Conservation (phyloP, 805 yeast genomes). For the Sporopachydermia quercuum region DNA sequence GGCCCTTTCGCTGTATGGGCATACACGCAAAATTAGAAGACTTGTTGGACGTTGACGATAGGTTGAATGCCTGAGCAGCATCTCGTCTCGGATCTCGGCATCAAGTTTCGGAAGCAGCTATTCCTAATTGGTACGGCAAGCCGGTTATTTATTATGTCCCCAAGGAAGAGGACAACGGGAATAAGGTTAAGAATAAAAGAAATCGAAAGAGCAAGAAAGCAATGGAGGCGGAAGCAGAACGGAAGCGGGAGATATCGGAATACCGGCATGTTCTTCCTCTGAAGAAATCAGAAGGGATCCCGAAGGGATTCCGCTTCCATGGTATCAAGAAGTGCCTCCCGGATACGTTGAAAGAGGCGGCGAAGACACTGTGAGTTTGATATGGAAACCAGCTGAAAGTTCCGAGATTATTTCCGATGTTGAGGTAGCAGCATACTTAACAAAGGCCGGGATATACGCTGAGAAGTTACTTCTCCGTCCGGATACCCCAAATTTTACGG, state of each 20-base stretch:
- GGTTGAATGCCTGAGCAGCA: constrained; percentile 70
- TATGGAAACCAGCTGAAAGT: constrained; percentile 71
- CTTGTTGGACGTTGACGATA: constrained; percentile 59
- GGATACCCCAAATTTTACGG: constrained; percentile 71
- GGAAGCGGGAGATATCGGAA: not conserved
- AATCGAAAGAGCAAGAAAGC: constrained; percentile 4
- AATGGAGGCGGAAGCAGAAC: constrained; percentile 2
- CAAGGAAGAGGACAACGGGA: too few relatives aligned
- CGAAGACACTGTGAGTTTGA: constrained; percentile 40
- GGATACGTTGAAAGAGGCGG: constrained; percentile 81
- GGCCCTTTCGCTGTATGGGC: constrained; percentile 74
- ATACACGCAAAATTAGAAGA: constrained; percentile 62
- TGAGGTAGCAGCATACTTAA: constrained; percentile 42
- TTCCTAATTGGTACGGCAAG: constrained; percentile 49
- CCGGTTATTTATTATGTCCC: constrained; percentile 51
- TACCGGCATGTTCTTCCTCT: constrained; percentile 1
- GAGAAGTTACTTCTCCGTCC: constrained; percentile 35
- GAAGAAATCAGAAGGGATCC: constrained; percentile 11
- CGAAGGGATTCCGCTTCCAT: constrained; percentile 20
- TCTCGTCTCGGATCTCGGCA: constrained; percentile 62
- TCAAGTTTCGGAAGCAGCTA: constrained; percentile 42
- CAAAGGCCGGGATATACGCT: constrained; percentile 43
- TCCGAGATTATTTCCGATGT: too few relatives aligned
- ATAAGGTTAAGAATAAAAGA: constrained; percentile 17
- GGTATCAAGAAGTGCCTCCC: constrained; percentile 67